Evolutionary conservation across 768 basidiomycete species (phyloP).

Genomic region (Collybia sordida): DNA sequence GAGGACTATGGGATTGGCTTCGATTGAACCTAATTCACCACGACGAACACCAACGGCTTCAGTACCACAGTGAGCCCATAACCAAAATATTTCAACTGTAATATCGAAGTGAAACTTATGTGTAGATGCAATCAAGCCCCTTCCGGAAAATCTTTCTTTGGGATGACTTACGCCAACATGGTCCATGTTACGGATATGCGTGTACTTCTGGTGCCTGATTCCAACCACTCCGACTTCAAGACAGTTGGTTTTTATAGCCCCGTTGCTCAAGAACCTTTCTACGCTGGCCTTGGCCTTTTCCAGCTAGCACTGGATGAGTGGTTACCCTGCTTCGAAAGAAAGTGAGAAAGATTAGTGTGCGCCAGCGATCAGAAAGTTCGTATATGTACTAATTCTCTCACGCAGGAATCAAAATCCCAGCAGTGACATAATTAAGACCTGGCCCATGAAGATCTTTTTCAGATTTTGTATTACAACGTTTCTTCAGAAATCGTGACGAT

Average conservation of each 20-base stretch:
- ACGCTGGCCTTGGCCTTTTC: conserved; percentile 45
- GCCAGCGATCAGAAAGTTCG: no score
- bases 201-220: conserved; percentile 43
- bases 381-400: no score
- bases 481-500: no score
- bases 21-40: conserved; percentile 46
- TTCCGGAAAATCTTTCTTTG: conserved; percentile 38
- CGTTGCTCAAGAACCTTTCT: conserved; percentile 44
- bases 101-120: no score
- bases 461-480: no score
- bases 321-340: conserved; percentile 40
- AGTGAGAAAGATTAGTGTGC: no score
- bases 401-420: no score
- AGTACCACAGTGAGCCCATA: conserved; percentile 34
- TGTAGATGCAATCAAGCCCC: conserved; percentile 38
- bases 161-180: conserved; percentile 44
- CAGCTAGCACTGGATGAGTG: conserved; percentile 46
- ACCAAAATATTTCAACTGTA: neutral
- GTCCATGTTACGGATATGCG: conserved; percentile 52
- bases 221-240: conserved; percentile 46
- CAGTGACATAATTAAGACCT: no score
- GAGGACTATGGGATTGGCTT: conserved; percentile 51
- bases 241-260: conserved; percentile 53
- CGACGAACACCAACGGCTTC: conserved; percentile 34
- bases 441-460: no score